Conservation (phyloP, 2,329 filamentous ascomycete genomes). For the Claviceps monticola region DNA sequence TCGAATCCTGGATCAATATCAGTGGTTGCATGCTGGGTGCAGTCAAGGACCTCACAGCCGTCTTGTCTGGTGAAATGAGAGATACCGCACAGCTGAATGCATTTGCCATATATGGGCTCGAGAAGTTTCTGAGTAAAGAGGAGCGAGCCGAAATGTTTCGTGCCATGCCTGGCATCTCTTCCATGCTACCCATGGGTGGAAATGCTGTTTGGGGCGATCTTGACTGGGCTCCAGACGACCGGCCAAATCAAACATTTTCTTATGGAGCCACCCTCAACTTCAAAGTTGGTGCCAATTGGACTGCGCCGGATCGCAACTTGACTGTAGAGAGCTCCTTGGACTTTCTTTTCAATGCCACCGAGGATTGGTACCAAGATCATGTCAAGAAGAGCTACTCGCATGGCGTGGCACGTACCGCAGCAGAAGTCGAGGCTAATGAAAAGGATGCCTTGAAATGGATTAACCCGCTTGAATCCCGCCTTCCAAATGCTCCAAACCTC, state of each 20-base stretch:
- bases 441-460: conserved; percentile 75
- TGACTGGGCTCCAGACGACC: conserved; percentile 79
- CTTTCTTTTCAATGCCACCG: conserved; percentile 65
- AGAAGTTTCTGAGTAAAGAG: conserved; percentile 83
- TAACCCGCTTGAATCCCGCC: conserved; percentile 79
- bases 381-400: conserved; percentile 69
- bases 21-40: conserved; percentile 96
- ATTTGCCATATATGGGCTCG: conserved; percentile 90
- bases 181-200: conserved; percentile 91
- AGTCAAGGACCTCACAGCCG: conserved; percentile 76
- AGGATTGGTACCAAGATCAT: conserved; percentile 72
- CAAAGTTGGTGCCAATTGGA: conserved; percentile 47
- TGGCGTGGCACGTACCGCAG: conserved; percentile 66
- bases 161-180: conserved; percentile 91
- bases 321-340: conserved; percentile 65
- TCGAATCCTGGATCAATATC: conserved; percentile 97
- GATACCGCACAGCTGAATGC: conserved; percentile 94
- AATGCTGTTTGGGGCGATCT: conserved; percentile 89
- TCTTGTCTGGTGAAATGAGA: conserved; percentile 94
- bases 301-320: conserved; percentile 57
- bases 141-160: conserved; percentile 90
- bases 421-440: conserved; percentile 73
- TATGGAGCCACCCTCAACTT: conserved; percentile 83
- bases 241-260: conserved; percentile 54
- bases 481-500: conserved; percentile 75